Conservation (phyloP, 192 early-diverging fungal species). For the Coemansia pectinata region DNA sequence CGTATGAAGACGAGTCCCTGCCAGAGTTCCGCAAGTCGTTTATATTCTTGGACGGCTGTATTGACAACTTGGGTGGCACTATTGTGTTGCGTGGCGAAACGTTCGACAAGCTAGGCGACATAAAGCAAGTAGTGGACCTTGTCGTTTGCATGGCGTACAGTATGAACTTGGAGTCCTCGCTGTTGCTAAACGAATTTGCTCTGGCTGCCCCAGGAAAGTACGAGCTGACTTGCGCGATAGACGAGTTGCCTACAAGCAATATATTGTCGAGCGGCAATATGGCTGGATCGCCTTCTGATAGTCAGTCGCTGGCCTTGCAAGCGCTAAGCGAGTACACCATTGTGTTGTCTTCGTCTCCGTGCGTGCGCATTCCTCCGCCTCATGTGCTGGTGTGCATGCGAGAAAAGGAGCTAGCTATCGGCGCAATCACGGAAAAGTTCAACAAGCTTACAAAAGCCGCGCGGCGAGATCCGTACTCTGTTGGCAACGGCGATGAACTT, state of each 20-base stretch:
- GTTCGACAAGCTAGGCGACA: conserved; percentile 60
- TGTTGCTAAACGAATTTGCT: conserved; percentile 79
- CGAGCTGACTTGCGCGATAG: background rate
- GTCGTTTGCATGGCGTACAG: conserved; percentile 88
- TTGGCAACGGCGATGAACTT: background rate
- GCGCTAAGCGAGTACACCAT: conserved; percentile 64
- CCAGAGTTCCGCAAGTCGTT: conserved; percentile 84
- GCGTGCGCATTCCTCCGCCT: conserved; percentile 83
- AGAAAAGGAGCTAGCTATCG: conserved; percentile 57
- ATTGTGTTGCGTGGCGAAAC: conserved; percentile 87
- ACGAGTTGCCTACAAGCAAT: background rate
- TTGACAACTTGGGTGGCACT: conserved; percentile 76
- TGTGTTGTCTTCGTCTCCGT: conserved; percentile 86
- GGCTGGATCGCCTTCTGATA: background rate
- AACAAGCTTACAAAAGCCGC: conserved; percentile 25
- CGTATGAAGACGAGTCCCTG: conserved; percentile 77
- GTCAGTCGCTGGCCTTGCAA: conserved; percentile 47
- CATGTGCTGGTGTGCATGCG: conserved; percentile 72
- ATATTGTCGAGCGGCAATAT: background rate
- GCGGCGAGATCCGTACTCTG: conserved; percentile 5
- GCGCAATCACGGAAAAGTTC: conserved; percentile 31
- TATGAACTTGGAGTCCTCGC: conserved; percentile 79
- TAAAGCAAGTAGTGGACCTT: conserved; percentile 83
- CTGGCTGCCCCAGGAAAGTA: conserved; percentile 51
- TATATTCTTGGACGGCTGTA: conserved; percentile 87